These are phyloP conservation scores for Orobanche coerulescens DNA, from an alignment of 257 asterid species.

Conservation along the genomic window DNA sequence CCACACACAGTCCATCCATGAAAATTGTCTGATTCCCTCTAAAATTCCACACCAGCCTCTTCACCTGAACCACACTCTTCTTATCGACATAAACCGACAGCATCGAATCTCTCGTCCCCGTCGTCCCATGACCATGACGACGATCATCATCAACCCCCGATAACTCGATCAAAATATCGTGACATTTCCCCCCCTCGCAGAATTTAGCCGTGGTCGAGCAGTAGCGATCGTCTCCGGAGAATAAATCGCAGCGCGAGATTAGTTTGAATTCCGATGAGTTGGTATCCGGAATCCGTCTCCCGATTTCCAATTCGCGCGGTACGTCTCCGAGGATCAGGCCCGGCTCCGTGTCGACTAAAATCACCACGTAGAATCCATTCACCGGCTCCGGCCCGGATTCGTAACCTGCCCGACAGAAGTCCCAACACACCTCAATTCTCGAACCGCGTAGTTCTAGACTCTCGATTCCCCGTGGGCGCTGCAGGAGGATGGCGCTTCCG, in stretches of 20 bases:
- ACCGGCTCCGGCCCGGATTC: conserved; percentile 53
- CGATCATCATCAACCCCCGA: conserved; percentile 18
- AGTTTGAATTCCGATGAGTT: conserved; percentile 24
- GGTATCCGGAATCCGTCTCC: conserved; percentile 17
- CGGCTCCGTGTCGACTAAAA: conserved; percentile 37
- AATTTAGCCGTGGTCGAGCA: conserved; percentile 48
- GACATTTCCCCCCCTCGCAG: conserved; percentile 34
- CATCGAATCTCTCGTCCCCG: conserved; percentile 23
- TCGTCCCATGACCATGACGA: too few relatives aligned
- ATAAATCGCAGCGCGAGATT: conserved; percentile 38
- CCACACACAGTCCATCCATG: conserved; percentile 53
- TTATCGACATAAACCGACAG: conserved; percentile 43
- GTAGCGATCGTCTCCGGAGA: conserved; percentile 26
- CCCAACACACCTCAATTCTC: conserved; percentile 49
- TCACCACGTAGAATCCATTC: conserved; percentile 31
- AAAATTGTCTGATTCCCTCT: conserved; percentile 63
- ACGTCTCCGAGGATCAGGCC: conserved; percentile 42
- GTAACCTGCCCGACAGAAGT: conserved; percentile 36
- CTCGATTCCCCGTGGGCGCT: conserved; percentile 28
- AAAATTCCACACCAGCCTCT: conserved; percentile 63
- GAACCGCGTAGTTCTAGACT: conserved; percentile 26
- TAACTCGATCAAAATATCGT: conserved; percentile 43
- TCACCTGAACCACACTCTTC: conserved; percentile 49
- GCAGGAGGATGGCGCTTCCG: conserved; percentile 21
- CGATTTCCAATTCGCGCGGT: conserved; percentile 17